Evolutionary conservation across 192 early-diverging fungal genomes (phyloP), one percentile per base, ranked within the genome.

Genomic region (Linnemannia exigua): DNA sequence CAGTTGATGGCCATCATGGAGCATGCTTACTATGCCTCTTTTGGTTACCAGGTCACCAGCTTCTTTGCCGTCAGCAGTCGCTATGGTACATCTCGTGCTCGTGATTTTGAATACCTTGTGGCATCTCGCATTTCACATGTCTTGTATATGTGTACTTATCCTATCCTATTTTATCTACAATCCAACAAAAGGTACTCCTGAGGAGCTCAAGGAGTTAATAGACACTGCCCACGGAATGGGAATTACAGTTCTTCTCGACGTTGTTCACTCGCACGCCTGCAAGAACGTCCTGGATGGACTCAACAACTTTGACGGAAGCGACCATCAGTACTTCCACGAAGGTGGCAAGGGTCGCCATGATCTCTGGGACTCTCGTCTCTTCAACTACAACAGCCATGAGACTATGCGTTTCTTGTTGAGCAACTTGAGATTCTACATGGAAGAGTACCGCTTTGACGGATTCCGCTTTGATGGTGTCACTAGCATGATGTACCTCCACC

Each of bases 391-490:
- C 8, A 92, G 93, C 89, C 95, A 96, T 85, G 98, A 99, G 87
- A 95, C 96, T 3, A 88, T 97, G 80, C 95, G 98, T 6, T 99
- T 99, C 92, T 88, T 99, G 70, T 89, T 99, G 76, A 98, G 96
- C 74, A 99, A 99, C 86, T 87, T 99, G 77, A 92, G 97, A 47
- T 99, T 96, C 89, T 99, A 96, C 95, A 89, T 99, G 85, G 93
- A 95, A 48, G 94, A 95, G 81, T 99, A 93, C 84, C 85, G 89
- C 22, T 97, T 99, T 82, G 98, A 99, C 87, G 98, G 98, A 22
- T 99, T 99, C 95, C 94, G 98, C 50, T 99, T 99, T 77, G 98
- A 99, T 88, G 98, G 97, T 63, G 97, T 99, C 28, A 99, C 98
- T 2, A 95, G 94, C 67, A 99, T 99, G 96, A 92, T 99, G 74